These are phyloP conservation scores for Phytophthora macrochlamydospora DNA, from an alignment of 352 stramenopile genomes.

Conservation along the genomic window DNA sequence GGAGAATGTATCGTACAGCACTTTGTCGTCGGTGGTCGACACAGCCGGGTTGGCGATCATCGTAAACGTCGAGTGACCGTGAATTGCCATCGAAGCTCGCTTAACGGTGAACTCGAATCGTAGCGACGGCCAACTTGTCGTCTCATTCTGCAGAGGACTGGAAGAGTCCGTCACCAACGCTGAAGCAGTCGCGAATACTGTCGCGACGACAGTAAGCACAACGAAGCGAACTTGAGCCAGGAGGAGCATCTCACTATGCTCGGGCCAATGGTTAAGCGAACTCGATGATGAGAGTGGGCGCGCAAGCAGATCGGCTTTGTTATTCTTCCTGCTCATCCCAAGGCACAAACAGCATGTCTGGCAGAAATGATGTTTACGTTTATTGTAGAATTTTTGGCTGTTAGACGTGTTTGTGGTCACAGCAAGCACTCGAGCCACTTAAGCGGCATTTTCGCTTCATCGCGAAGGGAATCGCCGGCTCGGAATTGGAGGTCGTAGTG, in stretches of 20 bases:
- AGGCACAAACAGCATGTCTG: no score
- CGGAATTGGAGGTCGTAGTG: neutral
- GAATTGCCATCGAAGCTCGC: slow-evolving; percentile 30
- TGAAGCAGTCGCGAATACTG: neutral
- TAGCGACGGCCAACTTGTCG: slow-evolving; percentile 26
- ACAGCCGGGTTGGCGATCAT: slow-evolving; percentile 35
- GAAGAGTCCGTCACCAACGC: no score
- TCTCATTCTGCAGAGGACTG: neutral
- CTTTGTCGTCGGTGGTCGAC: slow-evolving; percentile 2
- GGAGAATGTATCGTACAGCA: slow-evolving; percentile 34
- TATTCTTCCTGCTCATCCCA: no score
- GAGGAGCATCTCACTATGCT: no score
- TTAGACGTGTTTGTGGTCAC: neutral
- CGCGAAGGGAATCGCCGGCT: neutral
- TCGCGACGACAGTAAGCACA: neutral
- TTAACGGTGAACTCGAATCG: slow-evolving; percentile 37
- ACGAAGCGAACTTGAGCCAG: neutral
- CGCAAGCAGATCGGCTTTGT: no score
- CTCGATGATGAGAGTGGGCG: no score
- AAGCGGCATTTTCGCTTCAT: neutral
- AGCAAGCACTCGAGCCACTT: neutral
- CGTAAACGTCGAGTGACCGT: slow-evolving; percentile 25
- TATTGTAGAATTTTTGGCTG: neutral
- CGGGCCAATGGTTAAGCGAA: no score
- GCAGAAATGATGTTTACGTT: no score